These are phyloP conservation scores for Amylocystis lapponica DNA, from an alignment of 768 basidiomycete species.

Conservation along the genomic window DNA sequence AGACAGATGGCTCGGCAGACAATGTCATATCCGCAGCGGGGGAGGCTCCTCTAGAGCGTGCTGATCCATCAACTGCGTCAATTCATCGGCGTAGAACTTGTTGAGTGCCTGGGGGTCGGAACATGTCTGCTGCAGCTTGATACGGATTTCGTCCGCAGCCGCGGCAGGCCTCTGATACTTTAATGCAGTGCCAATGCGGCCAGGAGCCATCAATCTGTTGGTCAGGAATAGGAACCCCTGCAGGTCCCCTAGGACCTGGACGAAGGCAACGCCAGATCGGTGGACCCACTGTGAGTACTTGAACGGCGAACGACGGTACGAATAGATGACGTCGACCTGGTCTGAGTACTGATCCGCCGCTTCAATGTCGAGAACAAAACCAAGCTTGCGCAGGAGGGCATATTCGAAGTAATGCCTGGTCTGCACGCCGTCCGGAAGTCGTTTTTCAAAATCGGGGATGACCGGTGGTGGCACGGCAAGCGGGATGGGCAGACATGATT, in stretches of 20 bases:
- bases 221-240: slow-evolving; percentile 87
- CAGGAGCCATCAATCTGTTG: slow-evolving; percentile 76
- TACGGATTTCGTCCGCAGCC: slow-evolving; percentile 57
- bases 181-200: slow-evolving; percentile 49
- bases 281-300: slow-evolving; percentile 91
- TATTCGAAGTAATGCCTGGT: slow-evolving; percentile 76
- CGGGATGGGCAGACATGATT: slow-evolving; percentile 80
- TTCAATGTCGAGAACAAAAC: slow-evolving; percentile 83
- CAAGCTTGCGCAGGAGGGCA: slow-evolving; percentile 67
- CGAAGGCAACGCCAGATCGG: slow-evolving; percentile 82
- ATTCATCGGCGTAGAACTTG: slow-evolving; percentile 70
- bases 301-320: slow-evolving; percentile 76
- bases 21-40: slow-evolving; percentile 40
- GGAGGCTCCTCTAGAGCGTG: slow-evolving; percentile 47
- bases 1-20: neutral
- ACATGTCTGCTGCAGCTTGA: slow-evolving; percentile 61
- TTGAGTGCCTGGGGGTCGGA: slow-evolving; percentile 45
- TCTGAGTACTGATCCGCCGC: slow-evolving; percentile 72
- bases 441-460: slow-evolving; percentile 58
- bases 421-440: slow-evolving; percentile 63
- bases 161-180: slow-evolving; percentile 52
- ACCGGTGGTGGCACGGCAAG: slow-evolving; percentile 73
- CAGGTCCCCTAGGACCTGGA: slow-evolving; percentile 76
- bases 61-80: slow-evolving; percentile 47
- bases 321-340: slow-evolving; percentile 80